phyloP scores from a whole-genome alignment of 2,329 filamentous ascomycete species.

The Hymenoscyphus occultus region DNA sequence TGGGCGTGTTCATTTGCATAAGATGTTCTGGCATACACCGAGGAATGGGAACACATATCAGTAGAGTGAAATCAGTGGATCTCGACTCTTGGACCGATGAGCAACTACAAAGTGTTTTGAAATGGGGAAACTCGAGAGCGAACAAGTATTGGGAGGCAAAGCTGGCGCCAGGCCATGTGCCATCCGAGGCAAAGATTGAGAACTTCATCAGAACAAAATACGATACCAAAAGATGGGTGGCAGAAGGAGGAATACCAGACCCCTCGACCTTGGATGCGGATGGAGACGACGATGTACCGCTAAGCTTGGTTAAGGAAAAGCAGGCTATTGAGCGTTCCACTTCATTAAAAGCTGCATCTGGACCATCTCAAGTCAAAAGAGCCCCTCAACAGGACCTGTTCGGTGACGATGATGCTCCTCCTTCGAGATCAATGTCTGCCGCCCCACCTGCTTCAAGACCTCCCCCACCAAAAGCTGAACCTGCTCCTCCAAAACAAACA shows the following conservation, averaged over 20 bases:
- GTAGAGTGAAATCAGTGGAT: conserved; percentile 95
- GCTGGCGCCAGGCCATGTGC: conserved; percentile 83
- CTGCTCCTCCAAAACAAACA: conserved; percentile 63
- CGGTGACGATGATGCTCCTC: conserved; percentile 65
- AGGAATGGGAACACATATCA: conserved; percentile 98
- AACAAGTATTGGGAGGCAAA: conserved; percentile 99
- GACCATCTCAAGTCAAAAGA: conserved; percentile 36
- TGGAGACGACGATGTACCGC: conserved; percentile 76
- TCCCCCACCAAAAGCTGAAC: conserved; percentile 57
- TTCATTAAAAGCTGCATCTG: conserved; percentile 33
- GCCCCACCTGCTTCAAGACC: conserved; percentile 55
- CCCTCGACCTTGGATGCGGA: conserved; percentile 81
- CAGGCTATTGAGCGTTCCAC: conserved; percentile 56
- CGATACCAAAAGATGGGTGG: conserved; percentile 98
- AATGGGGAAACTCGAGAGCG: conserved; percentile 92
- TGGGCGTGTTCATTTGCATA: conserved; percentile 97
- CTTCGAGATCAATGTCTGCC: conserved; percentile 69
- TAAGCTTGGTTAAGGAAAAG: conserved; percentile 64
- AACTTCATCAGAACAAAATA: conserved; percentile 99
- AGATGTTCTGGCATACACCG: conserved; percentile 97
- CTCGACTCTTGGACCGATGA: conserved; percentile 98
- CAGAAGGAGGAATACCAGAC: conserved; percentile 93
- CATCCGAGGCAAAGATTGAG: conserved; percentile 97
- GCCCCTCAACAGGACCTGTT: conserved; percentile 73
- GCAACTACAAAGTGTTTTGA: conserved; percentile 87